These are phyloP conservation scores for Colletotrichum liriopes DNA, from an alignment of 2,329 filamentous ascomycete species.

Conservation along the genomic window DNA sequence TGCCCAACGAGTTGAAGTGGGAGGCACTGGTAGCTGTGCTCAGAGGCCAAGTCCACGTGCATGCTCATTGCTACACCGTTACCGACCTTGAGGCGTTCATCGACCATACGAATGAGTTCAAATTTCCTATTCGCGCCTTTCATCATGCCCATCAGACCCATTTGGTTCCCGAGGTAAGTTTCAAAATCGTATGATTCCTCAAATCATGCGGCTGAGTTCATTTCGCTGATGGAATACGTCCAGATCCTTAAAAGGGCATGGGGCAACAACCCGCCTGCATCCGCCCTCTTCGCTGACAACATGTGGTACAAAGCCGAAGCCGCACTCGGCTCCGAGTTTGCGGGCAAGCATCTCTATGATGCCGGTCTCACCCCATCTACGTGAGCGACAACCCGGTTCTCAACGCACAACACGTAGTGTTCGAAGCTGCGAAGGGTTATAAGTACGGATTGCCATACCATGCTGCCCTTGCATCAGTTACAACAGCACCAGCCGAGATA, in stretches of 20 bases:
- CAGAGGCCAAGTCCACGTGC: constrained; percentile 77
- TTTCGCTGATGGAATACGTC: neutral
- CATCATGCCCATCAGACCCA: constrained; percentile 80
- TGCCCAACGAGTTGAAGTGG: constrained; percentile 75
- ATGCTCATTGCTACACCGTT: constrained; percentile 81
- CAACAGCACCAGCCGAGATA: constrained; percentile 70
- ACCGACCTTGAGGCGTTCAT: constrained; percentile 79
- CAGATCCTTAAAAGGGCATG: constrained; percentile 71
- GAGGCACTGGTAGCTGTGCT: constrained; percentile 75
- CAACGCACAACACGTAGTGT: constrained; percentile 79
- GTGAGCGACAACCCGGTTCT: constrained; percentile 80
- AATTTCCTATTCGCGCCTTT: constrained; percentile 76
- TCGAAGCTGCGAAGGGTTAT: constrained; percentile 74
- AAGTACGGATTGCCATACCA: constrained; percentile 75
- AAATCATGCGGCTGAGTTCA: neutral
- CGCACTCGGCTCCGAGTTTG: constrained; percentile 75
- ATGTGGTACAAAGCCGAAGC: constrained; percentile 82
- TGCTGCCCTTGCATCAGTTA: constrained; percentile 71
- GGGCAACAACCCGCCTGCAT: constrained; percentile 67
- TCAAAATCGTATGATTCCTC: neutral
- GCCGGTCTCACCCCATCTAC: constrained; percentile 76
- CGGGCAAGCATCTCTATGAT: constrained; percentile 77
- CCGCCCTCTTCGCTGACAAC: constrained; percentile 79
- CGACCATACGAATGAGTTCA: constrained; percentile 80
- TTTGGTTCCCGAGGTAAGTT: constrained; percentile 72